Percentiles rank a stretch among this genome's conserved stretches.
These are phyloP conservation scores for Puccinia sorghi DNA, from an alignment of 1,284 basidiomycete genomes.

Conservation along the genomic window DNA sequence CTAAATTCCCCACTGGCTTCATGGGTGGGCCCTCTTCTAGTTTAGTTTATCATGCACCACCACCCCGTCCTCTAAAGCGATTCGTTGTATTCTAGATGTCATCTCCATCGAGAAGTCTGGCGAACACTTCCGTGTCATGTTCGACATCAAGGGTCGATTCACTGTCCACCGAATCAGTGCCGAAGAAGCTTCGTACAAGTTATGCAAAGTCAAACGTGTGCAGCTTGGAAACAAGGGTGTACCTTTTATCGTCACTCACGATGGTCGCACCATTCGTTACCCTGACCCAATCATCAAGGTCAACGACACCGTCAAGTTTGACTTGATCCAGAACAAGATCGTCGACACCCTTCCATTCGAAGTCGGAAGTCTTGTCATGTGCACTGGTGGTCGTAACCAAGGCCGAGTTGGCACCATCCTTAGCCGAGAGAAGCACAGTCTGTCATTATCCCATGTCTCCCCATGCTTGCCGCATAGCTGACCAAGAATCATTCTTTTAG, in stretches of 20 bases:
- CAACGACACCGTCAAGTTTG: slow-evolving; percentile 98
- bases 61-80: not conserved
- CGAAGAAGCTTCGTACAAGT: slow-evolving; percentile 97
- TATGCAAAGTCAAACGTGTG: slow-evolving; percentile 90
- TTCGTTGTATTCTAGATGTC: slow-evolving; percentile 70
- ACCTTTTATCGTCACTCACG: slow-evolving; percentile 96
- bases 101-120: slow-evolving; percentile 96
- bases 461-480: slow-evolving; percentile 75
- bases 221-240: slow-evolving; percentile 92
- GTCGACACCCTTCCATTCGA: slow-evolving; percentile 93
- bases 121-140: slow-evolving; percentile 99
- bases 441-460: slow-evolving; percentile 68
- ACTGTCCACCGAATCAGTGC: slow-evolving; percentile 98
- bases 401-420: slow-evolving; percentile 94
- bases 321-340: slow-evolving; percentile 93
- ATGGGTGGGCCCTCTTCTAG: slow-evolving; percentile 69
- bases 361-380: slow-evolving; percentile 94
- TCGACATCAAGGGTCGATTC: slow-evolving; percentile 99
- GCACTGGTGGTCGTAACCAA: slow-evolving; percentile 99
- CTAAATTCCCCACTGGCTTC: slow-evolving; percentile 95
- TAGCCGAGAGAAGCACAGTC: slow-evolving; percentile 85
- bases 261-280: slow-evolving; percentile 99
- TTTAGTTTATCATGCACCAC: too few relatives aligned
- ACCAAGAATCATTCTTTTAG: not conserved
- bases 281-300: slow-evolving; percentile 93